Evolutionary conservation across 1,284 basidiomycete species (phyloP).

Genomic region (Trichosporon ovoides): DNA sequence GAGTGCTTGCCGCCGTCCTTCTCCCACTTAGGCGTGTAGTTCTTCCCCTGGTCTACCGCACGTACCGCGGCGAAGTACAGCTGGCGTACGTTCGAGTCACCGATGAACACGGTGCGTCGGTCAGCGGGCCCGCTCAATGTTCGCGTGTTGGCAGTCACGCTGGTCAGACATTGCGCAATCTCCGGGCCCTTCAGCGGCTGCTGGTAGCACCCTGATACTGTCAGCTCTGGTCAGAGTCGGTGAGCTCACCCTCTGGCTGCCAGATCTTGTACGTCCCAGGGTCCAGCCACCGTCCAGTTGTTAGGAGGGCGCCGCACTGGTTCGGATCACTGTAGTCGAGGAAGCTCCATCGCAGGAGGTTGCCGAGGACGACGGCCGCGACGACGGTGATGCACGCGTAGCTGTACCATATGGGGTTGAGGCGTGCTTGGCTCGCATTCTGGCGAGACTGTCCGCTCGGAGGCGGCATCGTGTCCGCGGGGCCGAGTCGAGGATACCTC

Average conservation of each 20-base stretch:
- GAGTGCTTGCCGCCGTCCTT: constrained; percentile 59
- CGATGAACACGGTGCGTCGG: constrained; percentile 62
- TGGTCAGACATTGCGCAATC: constrained; percentile 27
- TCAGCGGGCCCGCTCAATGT: constrained; percentile 3
- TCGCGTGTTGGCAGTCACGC: constrained; percentile 18
- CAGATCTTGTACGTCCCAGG: constrained; percentile 58
- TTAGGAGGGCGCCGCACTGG: constrained; percentile 66
- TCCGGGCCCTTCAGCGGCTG: constrained; percentile 17
- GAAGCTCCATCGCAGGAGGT: constrained; percentile 45
- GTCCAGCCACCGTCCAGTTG: constrained; percentile 73
- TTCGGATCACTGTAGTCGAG: constrained; percentile 63
- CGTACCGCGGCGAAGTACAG: constrained; percentile 70
- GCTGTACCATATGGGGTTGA: constrained; percentile 49
- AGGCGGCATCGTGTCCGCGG: not conserved
- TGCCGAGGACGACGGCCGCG: constrained; percentile 44
- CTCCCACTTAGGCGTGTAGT: constrained; percentile 31
- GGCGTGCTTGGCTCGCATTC: constrained; percentile 16
- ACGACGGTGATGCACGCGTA: constrained; percentile 46
- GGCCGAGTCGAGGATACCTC: not conserved
- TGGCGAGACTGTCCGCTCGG: constrained; percentile 6
- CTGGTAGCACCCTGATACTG: constrained; percentile 31
- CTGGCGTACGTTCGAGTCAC: constrained; percentile 75
- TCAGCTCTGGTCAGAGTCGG: not conserved
- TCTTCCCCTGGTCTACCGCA: constrained; percentile 34
- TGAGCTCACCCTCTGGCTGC: constrained; percentile 70